These are phyloP conservation scores for Calamus simplicifolius DNA, from an alignment of 176 grass and related monocot genomes.

Conservation along the genomic window DNA sequence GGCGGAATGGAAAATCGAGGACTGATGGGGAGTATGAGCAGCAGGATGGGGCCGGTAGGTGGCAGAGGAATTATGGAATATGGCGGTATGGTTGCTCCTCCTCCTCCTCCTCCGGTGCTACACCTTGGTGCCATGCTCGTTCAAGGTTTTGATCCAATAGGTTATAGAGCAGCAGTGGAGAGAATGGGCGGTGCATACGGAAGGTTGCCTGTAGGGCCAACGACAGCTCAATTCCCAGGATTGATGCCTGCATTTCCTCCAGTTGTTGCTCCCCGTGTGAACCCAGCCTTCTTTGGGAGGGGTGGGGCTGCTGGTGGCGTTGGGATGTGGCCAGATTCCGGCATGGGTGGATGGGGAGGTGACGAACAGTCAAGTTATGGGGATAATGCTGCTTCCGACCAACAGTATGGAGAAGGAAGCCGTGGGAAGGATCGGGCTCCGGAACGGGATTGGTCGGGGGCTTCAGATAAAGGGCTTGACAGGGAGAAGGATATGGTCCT, in stretches of 20 bases:
- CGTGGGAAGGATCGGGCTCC: slow-evolving; percentile 10
- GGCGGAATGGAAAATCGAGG: slow-evolving; percentile 28
- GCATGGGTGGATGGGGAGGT: slow-evolving; percentile 44
- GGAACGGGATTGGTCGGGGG: neutral
- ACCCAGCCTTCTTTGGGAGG: slow-evolving; percentile 36
- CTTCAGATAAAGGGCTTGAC: too few relatives aligned
- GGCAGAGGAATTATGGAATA: slow-evolving; percentile 22
- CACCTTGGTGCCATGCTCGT: slow-evolving; percentile 19
- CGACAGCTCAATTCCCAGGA: slow-evolving; percentile 10
- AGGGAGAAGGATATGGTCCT: too few relatives aligned
- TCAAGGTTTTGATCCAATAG: slow-evolving; percentile 15
- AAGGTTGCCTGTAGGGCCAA: slow-evolving; percentile 6
- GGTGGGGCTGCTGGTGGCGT: slow-evolving; percentile 20
- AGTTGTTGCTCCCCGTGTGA: slow-evolving; percentile 28
- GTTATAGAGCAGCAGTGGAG: slow-evolving; percentile 14
- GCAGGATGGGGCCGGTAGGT: slow-evolving; percentile 14
- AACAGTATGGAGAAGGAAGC: slow-evolving; percentile 19
- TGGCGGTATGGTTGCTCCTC: slow-evolving; percentile 19
- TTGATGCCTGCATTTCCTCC: slow-evolving; percentile 19
- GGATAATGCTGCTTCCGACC: slow-evolving; percentile 29
- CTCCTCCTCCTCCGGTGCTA: slow-evolving; percentile 12
- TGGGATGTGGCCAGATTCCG: slow-evolving; percentile 31
- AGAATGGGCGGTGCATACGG: slow-evolving; percentile 17
- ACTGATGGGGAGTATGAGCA: slow-evolving; percentile 15
- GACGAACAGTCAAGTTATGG: slow-evolving; percentile 38